These are phyloP conservation scores for Talaromyces stipitatus DNA, from an alignment of 495 filamentous ascomycete species.

Conservation along the genomic window DNA sequence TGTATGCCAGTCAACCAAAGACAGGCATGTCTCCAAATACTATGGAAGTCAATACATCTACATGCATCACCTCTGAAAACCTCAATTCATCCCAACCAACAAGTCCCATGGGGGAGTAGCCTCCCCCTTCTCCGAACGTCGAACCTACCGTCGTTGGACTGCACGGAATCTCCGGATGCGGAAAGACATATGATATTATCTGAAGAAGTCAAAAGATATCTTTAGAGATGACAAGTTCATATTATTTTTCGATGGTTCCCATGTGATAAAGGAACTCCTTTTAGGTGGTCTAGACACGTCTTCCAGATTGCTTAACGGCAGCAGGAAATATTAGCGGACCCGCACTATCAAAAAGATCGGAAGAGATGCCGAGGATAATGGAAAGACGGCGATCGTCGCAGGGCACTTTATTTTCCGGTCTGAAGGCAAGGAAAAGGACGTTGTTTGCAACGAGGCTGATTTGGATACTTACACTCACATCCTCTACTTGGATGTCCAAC, in stretches of 20 bases:
- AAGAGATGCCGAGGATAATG: slow-evolving; percentile 24
- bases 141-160: slow-evolving; percentile 41
- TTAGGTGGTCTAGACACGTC: slow-evolving; percentile 48
- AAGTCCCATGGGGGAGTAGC: neutral
- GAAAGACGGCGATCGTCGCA: slow-evolving; percentile 43
- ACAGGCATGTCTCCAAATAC: too few relatives aligned
- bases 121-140: neutral
- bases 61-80: neutral
- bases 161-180: slow-evolving; percentile 54
- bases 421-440: slow-evolving; percentile 17
- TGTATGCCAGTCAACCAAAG: too few relatives aligned
- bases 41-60: neutral
- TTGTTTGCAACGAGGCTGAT: slow-evolving; percentile 41
- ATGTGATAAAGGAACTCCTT: slow-evolving; percentile 36
- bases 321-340: slow-evolving; percentile 32
- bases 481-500: slow-evolving; percentile 46
- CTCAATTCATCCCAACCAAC: too few relatives aligned
- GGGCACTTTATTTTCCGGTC: slow-evolving; percentile 58
- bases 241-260: slow-evolving; percentile 48
- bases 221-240: slow-evolving; percentile 33
- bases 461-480: slow-evolving; percentile 46
- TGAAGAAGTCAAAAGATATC: slow-evolving; percentile 32
- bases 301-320: slow-evolving; percentile 26
- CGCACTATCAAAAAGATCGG: slow-evolving; percentile 40
- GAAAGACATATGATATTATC: slow-evolving; percentile 50